Percentiles rank a stretch among this genome's conserved stretches.
Evolutionary conservation across 768 basidiomycete species (phyloP).

Genomic region (Leccinum barrowsii): DNA sequence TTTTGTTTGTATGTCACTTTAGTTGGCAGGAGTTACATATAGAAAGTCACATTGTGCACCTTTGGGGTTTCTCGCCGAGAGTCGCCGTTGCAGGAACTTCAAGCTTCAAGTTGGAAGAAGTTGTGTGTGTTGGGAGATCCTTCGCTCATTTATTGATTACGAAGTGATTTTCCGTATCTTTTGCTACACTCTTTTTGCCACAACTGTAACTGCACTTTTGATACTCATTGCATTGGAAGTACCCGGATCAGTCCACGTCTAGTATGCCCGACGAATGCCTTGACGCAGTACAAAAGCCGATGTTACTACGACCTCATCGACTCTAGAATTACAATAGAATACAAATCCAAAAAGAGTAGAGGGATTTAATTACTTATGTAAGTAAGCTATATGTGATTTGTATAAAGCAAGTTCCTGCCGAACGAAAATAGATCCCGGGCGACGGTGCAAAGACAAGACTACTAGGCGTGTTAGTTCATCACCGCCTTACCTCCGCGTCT

Average conservation of each 20-base stretch:
- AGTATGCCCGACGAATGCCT: neutral
- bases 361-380: neutral
- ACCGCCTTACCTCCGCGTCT: conserved; percentile 25
- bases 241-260: too few species aligned
- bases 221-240: too few species aligned
- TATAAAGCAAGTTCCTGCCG: neutral
- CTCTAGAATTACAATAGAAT: neutral
- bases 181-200: too few species aligned
- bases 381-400: neutral
- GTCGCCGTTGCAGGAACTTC: neutral
- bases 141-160: neutral
- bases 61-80: too few species aligned
- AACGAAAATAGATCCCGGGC: neutral
- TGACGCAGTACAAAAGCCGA: neutral
- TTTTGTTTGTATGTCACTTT: neutral
- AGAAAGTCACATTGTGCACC: neutral
- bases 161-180: too few species aligned
- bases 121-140: neutral
- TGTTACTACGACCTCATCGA: neutral
- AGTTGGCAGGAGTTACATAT: neutral
- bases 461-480: conserved; percentile 7
- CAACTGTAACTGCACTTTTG: too few species aligned
- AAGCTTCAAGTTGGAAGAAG: neutral
- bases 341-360: neutral
- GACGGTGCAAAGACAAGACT: neutral